phyloP scores from a whole-genome alignment of 495 filamentous ascomycete genomes.

The Hypoxylon subgilvum region DNA sequence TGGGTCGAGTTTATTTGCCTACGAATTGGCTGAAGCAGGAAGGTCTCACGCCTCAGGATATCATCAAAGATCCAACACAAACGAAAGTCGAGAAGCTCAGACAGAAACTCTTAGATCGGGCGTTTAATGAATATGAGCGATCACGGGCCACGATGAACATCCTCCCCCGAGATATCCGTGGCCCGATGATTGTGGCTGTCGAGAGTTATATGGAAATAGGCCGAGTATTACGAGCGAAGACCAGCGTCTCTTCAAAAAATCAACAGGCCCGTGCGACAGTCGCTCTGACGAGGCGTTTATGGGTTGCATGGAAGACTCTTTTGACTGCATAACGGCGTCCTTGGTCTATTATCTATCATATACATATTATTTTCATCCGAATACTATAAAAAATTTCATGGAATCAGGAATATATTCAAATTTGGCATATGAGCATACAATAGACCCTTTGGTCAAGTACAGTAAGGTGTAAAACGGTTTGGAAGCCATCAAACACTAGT shows the following conservation, averaged over 20 bases:
- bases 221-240: constrained; percentile 55
- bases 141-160: constrained; percentile 59
- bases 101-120: constrained; percentile 58
- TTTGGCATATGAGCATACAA: no score
- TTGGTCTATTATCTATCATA: background rate
- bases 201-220: constrained; percentile 80
- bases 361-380: no score
- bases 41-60: constrained; percentile 56
- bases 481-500: no score
- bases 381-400: no score
- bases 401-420: no score
- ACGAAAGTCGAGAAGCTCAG: constrained; percentile 54
- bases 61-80: constrained; percentile 55
- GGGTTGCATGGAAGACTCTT: constrained; percentile 62
- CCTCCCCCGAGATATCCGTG: constrained; percentile 61
- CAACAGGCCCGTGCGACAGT: constrained; percentile 65
- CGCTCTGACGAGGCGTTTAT: constrained; percentile 57
- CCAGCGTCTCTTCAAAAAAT: constrained; percentile 44
- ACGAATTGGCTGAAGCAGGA: constrained; percentile 63
- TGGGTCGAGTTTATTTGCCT: constrained; percentile 68
- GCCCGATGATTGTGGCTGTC: constrained; percentile 68
- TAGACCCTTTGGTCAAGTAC: no score
- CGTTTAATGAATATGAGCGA: constrained; percentile 59
- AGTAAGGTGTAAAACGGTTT: no score
- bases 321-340: constrained; percentile 5